Conservation (phyloP, 257 asterid species). For the Solanum acaule region DNA sequence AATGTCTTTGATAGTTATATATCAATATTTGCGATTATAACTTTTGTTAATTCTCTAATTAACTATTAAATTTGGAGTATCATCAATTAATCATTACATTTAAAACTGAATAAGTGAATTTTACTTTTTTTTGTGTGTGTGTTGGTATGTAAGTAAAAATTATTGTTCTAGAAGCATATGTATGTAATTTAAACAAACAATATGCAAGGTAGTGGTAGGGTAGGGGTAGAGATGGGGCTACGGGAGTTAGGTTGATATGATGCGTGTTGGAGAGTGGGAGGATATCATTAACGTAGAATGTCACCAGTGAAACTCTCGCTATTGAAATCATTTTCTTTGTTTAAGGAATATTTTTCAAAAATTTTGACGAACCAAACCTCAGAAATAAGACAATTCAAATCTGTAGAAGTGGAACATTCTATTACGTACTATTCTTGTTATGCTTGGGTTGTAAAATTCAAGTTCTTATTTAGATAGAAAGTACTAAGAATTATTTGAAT, state of each 20-base stretch:
- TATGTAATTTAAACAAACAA: too few species aligned
- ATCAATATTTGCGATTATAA: background rate
- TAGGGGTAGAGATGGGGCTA: background rate
- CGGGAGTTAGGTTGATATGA: background rate
- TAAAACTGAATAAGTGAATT: background rate
- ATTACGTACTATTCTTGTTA: background rate
- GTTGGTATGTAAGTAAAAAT: background rate
- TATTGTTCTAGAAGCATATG: background rate
- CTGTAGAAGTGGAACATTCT: background rate
- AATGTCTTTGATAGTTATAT: background rate
- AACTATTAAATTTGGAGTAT: background rate
- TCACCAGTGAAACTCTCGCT: background rate
- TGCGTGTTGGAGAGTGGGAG: too few species aligned
- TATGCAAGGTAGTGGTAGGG: background rate
- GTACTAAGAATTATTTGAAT: background rate
- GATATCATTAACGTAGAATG: too few species aligned
- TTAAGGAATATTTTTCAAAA: too few species aligned
- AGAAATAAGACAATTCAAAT: too few species aligned
- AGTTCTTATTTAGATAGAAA: background rate
- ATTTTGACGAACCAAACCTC: fast-evolving
- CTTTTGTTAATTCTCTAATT: background rate
- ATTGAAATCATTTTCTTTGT: too few species aligned
- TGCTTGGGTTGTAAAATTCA: background rate
- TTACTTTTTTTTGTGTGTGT: background rate
- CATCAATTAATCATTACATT: background rate